These are phyloP conservation scores for Acer negundo DNA, from an alignment of 345 rosid genomes.

Conservation along the genomic window DNA sequence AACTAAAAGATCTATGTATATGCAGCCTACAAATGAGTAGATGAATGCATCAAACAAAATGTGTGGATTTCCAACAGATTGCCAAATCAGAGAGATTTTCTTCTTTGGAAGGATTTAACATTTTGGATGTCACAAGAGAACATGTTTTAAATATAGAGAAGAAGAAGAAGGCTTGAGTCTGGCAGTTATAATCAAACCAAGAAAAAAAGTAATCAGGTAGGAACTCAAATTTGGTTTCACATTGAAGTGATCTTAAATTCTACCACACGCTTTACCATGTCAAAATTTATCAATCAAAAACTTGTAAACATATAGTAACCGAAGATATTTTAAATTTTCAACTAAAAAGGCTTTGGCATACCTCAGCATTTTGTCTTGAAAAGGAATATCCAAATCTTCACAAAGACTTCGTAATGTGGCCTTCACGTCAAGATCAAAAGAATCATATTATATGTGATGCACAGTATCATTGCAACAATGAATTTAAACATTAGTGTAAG, in stretches of 20 bases:
- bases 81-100: background rate
- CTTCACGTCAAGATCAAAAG: conserved; percentile 37
- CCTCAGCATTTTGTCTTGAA: conserved; percentile 77
- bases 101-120: background rate
- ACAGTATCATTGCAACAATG: background rate
- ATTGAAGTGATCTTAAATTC: conserved; percentile 6
- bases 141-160: background rate
- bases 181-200: background rate
- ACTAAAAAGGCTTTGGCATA: conserved; percentile 24
- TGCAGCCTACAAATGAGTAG: background rate
- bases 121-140: background rate
- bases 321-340: conserved; percentile 3
- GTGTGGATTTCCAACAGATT: background rate
- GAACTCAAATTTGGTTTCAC: background rate
- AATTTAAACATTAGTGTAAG: background rate
- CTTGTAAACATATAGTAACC: background rate
- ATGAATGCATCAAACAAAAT: background rate
- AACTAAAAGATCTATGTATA: background rate
- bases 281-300: background rate
- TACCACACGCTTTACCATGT: background rate
- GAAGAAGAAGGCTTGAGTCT: conserved; percentile 1
- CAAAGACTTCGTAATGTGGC: conserved; percentile 73
- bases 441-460: background rate
- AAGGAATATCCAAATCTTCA: conserved; percentile 75
- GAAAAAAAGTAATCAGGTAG: background rate